These are phyloP conservation scores for Lentinula sp. DNA, from an alignment of 768 basidiomycete genomes.

Conservation along the genomic window DNA sequence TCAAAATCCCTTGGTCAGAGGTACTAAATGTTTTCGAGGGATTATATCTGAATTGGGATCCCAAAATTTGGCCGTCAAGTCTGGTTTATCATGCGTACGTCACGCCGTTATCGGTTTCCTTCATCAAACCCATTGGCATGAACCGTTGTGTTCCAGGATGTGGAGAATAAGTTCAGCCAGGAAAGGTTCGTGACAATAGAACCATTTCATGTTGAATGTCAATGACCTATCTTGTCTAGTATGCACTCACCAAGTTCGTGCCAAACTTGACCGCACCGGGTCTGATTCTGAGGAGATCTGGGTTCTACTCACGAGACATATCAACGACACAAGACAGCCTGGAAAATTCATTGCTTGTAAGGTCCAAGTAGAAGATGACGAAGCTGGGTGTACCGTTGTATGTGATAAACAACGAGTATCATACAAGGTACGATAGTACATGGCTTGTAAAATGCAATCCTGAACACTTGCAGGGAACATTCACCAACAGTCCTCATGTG, in stretches of 20 bases:
- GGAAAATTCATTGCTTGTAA: slow-evolving; percentile 67
- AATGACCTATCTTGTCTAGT: slow-evolving; percentile 15
- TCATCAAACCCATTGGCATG: background rate
- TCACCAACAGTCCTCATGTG: slow-evolving; percentile 48
- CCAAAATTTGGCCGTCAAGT: slow-evolving; percentile 43
- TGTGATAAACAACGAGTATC: slow-evolving; percentile 25
- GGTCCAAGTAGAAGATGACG: slow-evolving; percentile 39
- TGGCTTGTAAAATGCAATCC: background rate
- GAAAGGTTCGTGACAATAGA: slow-evolving; percentile 19
- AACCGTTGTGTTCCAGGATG: slow-evolving; percentile 34
- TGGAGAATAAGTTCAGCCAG: slow-evolving; percentile 27
- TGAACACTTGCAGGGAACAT: slow-evolving; percentile 30
- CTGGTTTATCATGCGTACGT: slow-evolving; percentile 66
- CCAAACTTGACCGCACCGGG: slow-evolving; percentile 27
- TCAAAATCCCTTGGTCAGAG: slow-evolving; percentile 72
- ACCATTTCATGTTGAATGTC: no score
- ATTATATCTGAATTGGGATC: slow-evolving; percentile 87
- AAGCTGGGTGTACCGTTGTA: background rate
- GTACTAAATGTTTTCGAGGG: slow-evolving; percentile 71
- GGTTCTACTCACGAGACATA: slow-evolving; percentile 78
- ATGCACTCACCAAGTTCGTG: slow-evolving; percentile 32
- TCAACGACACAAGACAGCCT: slow-evolving; percentile 48
- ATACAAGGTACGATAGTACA: slow-evolving; percentile 25
- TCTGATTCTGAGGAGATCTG: slow-evolving; percentile 52
- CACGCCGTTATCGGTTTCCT: background rate